phyloP scores from a whole-genome alignment of 140 eudicot species.

The Ambrosia hybrid region DNA sequence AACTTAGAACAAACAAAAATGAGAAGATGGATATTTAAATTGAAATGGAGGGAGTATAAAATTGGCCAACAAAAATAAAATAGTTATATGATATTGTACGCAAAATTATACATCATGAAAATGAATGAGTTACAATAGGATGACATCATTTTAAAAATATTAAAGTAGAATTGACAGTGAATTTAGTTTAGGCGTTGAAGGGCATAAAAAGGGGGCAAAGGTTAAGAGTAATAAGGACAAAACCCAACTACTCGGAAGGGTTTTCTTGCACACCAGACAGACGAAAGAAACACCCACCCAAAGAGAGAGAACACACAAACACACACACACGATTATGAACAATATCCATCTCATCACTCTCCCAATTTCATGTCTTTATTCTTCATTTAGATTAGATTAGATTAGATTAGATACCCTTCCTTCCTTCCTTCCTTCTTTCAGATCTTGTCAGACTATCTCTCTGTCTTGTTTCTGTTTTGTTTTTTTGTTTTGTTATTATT shows the following conservation, averaged over 20 bases:
- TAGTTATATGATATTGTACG: no score
- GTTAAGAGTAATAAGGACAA: slow-evolving; percentile 31
- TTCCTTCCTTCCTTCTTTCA: neutral
- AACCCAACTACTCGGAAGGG: slow-evolving; percentile 44
- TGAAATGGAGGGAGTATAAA: no score
- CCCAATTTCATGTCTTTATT: slow-evolving; percentile 21
- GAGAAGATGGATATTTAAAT: no score
- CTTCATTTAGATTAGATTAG: neutral
- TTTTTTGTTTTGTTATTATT: neutral
- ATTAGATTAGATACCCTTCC: no score
- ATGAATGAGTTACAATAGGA: no score
- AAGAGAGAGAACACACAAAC: neutral
- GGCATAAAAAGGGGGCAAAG: slow-evolving; percentile 32
- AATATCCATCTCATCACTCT: neutral
- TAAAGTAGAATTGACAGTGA: slow-evolving; percentile 28
- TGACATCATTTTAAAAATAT: neutral
- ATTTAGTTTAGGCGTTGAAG: slow-evolving; percentile 30
- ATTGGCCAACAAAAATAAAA: no score
- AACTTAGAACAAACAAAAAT: no score
- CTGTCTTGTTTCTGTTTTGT: slow-evolving; percentile 11
- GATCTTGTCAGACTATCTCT: slow-evolving; percentile 42
- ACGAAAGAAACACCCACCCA: neutral
- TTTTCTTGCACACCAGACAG: slow-evolving; percentile 18
- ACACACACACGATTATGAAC: slow-evolving; percentile 6
- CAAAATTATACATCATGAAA: no score